Conservation (phyloP, 768 basidiomycete genomes). For the Auriscalpium orientale region DNA sequence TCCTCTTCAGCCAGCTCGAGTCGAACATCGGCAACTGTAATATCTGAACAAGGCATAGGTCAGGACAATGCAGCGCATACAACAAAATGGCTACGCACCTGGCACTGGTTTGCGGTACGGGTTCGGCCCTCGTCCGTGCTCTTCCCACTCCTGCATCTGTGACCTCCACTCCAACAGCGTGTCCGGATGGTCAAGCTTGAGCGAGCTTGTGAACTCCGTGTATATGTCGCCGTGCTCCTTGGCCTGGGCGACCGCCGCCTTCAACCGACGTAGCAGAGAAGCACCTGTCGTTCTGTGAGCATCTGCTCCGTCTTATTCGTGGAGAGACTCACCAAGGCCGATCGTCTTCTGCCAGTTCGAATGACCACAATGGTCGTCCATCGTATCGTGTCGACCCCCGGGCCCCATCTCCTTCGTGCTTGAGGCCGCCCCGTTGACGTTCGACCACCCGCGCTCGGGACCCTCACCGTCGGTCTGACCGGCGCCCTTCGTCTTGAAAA, state of each 20-base stretch:
- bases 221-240: neutral
- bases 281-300: too few species aligned
- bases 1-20: neutral
- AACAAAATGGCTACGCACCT: neutral
- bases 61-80: neutral
- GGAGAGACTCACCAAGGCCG: slow-evolving; percentile 14
- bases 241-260: neutral
- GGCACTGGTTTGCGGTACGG: neutral
- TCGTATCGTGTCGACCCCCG: too few species aligned
- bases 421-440: slow-evolving; percentile 20
- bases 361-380: too few species aligned
- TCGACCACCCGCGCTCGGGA: slow-evolving; percentile 25
- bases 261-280: neutral
- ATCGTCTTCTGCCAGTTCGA: slow-evolving; percentile 26
- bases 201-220: neutral
- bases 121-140: neutral
- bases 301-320: too few species aligned
- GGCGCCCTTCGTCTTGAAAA: slow-evolving; percentile 11
- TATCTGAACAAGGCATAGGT: neutral
- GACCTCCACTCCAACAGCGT: neutral
- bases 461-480: slow-evolving; percentile 30
- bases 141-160: neutral
- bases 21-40: neutral
- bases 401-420: too few species aligned
- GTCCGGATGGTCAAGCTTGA: neutral